Conservation (phyloP, 345 rosid genomes). For the Bruguiera sexangula region DNA sequence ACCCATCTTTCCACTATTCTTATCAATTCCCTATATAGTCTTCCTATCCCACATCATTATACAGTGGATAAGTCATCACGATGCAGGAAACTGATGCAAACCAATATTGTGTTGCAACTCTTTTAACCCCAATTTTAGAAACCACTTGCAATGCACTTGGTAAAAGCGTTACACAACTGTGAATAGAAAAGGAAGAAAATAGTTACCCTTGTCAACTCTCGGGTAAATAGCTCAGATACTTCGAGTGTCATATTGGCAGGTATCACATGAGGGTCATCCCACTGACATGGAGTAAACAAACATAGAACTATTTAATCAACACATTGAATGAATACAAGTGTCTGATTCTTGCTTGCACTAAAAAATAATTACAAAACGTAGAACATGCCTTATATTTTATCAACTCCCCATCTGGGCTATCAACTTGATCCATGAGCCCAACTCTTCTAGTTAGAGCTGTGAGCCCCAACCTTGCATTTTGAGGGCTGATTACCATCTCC, state of each 20-base stretch:
- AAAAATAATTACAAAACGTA: constrained; percentile 3
- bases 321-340: background rate
- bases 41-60: no score
- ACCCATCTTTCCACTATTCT: no score
- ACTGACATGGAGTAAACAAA: constrained; percentile 36
- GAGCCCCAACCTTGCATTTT: constrained; percentile 78
- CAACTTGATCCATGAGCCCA: constrained; percentile 68
- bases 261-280: constrained; percentile 87
- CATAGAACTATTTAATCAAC: constrained; percentile 10
- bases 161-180: background rate
- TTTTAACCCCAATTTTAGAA: no score
- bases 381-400: constrained; percentile 75
- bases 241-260: constrained; percentile 85
- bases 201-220: constrained; percentile 83
- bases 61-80: no score
- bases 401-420: constrained; percentile 65
- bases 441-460: constrained; percentile 67
- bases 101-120: no score
- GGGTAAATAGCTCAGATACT: constrained; percentile 86
- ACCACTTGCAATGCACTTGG: background rate
- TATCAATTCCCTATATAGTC: no score
- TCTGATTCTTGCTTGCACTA: background rate
- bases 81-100: no score
- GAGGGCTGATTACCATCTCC: constrained; percentile 97
- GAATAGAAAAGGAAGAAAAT: constrained; percentile 16